Conservation (phyloP, 1,284 basidiomycete species). For the Cryptococcus hybrid region DNA sequence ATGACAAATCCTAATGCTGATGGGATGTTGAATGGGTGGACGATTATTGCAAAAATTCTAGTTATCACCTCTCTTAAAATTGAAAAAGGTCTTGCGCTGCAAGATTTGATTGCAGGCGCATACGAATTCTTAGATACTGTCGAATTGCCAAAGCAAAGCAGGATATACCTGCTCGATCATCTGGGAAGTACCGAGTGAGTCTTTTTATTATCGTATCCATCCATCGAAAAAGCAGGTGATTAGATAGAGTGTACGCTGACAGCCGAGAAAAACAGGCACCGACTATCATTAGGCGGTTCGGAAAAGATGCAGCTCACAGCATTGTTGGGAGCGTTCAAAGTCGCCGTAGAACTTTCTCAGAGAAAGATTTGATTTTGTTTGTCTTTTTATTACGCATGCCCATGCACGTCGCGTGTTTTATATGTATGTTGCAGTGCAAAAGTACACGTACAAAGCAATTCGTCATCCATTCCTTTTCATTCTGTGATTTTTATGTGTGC, state of each 20-base stretch:
- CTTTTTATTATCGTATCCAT: neutral
- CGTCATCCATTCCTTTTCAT: too few relatives aligned
- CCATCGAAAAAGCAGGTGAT: too few relatives aligned
- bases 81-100: slow-evolving; percentile 88
- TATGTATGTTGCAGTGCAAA: too few relatives aligned
- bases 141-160: slow-evolving; percentile 78
- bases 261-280: slow-evolving; percentile 60
- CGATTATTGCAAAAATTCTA: slow-evolving; percentile 41
- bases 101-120: slow-evolving; percentile 90
- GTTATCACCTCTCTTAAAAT: slow-evolving; percentile 85
- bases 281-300: slow-evolving; percentile 85
- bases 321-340: slow-evolving; percentile 89
- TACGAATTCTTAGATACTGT: slow-evolving; percentile 88
- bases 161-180: slow-evolving; percentile 88
- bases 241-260: neutral
- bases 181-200: slow-evolving; percentile 85
- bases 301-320: slow-evolving; percentile 96
- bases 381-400: neutral
- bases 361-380: slow-evolving; percentile 20
- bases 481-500: too few relatives aligned
- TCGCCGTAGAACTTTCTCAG: slow-evolving; percentile 68
- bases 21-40: too few relatives aligned
- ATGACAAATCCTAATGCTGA: neutral
- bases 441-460: too few relatives aligned
- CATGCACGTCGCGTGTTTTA: too few relatives aligned